Percentiles rank a stretch among this genome's conserved stretches.
Conservation (phyloP, 2,329 filamentous ascomycete species). For the Apiospora rasikravindrae region DNA sequence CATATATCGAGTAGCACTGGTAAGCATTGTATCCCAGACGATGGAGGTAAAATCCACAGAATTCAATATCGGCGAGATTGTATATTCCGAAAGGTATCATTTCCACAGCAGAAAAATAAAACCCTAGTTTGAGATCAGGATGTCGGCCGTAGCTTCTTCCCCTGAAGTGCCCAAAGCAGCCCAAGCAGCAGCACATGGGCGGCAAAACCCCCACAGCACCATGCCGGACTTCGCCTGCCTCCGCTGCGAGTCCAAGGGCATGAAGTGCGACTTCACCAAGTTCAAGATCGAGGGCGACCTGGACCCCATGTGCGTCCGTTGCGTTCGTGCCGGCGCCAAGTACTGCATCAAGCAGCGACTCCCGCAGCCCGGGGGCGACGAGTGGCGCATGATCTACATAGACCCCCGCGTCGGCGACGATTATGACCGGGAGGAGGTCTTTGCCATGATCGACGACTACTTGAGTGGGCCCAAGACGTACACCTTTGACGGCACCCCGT, state of each 20-base stretch:
- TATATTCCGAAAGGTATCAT: not conserved
- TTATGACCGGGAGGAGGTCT: not conserved
- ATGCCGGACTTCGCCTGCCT: not conserved
- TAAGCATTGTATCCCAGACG: not conserved
- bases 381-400: not conserved
- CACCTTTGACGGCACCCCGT: not conserved
- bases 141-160: not conserved
- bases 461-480: not conserved
- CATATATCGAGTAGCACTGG: not conserved
- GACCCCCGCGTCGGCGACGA: not conserved
- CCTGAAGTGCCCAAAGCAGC: not conserved
- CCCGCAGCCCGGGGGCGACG: not conserved
- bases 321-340: not conserved
- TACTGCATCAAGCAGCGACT: constrained; percentile 3
- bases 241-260: not conserved
- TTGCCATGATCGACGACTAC: not conserved
- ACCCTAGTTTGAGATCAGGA: not conserved
- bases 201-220: not conserved
- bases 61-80: not conserved
- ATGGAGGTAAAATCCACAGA: not conserved
- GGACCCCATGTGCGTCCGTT: not conserved
- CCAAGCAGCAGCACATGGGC: not conserved
- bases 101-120: not conserved
- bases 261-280: constrained; percentile 11
- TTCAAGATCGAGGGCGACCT: not conserved